phyloP scores from a whole-genome alignment of 306 rosid species.

The Acmispon strigosus region DNA sequence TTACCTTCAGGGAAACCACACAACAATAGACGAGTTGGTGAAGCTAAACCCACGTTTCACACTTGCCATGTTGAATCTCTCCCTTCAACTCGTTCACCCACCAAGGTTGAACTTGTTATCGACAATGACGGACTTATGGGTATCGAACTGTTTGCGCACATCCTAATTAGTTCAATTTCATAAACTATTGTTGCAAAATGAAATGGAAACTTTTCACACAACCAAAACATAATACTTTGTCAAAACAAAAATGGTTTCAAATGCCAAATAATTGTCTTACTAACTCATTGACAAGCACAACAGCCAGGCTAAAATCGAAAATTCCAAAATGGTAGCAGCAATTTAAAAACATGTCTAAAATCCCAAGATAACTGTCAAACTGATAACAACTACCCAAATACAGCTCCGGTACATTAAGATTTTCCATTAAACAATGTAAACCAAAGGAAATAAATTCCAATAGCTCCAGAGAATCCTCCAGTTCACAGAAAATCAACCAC shows the following conservation, averaged over 20 bases:
- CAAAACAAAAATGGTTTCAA: neutral
- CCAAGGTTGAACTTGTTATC: no score
- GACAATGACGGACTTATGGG: no score
- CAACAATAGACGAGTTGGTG: no score
- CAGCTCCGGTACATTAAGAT: constrained; percentile 8
- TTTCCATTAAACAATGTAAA: constrained; percentile 19
- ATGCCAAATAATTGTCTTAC: neutral
- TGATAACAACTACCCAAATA: neutral
- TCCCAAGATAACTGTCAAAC: constrained; percentile 9
- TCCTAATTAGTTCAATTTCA: no score
- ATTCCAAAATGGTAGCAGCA: neutral
- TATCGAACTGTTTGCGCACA: no score
- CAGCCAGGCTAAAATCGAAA: neutral
- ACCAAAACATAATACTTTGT: neutral
- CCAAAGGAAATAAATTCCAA: neutral
- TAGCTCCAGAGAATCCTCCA: neutral
- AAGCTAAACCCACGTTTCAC: no score
- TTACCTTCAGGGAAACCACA: no score
- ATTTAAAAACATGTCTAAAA: neutral
- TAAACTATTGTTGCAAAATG: no score
- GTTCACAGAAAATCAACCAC: constrained; percentile 34
- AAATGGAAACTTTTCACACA: no score
- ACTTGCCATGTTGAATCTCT: no score
- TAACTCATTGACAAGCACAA: neutral
- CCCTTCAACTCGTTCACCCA: no score